phyloP scores from a whole-genome alignment of 257 asterid species.

The Ligustrum vulgare region DNA sequence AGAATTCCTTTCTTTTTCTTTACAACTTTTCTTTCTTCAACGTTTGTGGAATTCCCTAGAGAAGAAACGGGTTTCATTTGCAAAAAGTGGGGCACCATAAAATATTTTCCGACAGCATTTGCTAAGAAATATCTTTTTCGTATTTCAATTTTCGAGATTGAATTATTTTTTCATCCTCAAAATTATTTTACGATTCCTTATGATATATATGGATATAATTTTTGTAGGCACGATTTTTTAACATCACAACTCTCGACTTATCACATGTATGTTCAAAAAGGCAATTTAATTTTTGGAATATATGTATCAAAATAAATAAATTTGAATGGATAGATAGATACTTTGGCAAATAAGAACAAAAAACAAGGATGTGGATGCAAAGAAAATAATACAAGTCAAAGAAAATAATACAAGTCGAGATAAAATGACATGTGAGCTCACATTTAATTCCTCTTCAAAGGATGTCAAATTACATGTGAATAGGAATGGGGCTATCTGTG shows the following conservation, averaged over 20 bases:
- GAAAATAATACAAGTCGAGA: slow-evolving; percentile 31
- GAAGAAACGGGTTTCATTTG: neutral
- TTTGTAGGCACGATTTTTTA: neutral
- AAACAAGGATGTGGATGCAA: slow-evolving; percentile 26
- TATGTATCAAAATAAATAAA: neutral
- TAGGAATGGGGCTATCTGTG: neutral
- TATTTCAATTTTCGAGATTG: no score
- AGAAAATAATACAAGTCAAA: slow-evolving; percentile 27
- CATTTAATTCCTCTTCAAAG: slow-evolving; percentile 26
- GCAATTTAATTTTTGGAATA: neutral
- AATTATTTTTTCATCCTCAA: no score
- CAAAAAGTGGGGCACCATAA: neutral
- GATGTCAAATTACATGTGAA: neutral
- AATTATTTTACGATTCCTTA: no score
- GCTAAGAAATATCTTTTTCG: no score
- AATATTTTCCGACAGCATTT: no score
- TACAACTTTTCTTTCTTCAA: no score
- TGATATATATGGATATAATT: neutral
- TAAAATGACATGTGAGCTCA: slow-evolving; percentile 29
- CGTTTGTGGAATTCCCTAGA: neutral
- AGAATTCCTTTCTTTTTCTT: no score
- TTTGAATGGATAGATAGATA: slow-evolving; percentile 15
- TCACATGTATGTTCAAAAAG: neutral
- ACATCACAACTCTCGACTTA: neutral
- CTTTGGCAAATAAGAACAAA: slow-evolving; percentile 19